These are phyloP conservation scores for Fusarium fracticaudum DNA, from an alignment of 2,329 filamentous ascomycete species.

Conservation along the genomic window DNA sequence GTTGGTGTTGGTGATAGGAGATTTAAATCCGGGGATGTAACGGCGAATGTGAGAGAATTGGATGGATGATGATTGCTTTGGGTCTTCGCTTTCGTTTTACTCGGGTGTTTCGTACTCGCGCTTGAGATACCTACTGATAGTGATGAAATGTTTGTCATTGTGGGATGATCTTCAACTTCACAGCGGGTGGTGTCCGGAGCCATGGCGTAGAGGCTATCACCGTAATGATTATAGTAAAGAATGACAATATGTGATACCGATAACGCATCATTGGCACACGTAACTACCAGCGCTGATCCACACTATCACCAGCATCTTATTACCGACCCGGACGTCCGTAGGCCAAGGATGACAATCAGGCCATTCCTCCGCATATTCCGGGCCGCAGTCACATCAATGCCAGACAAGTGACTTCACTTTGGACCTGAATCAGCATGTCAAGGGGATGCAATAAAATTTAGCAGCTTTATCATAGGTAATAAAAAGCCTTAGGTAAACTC, in stretches of 20 bases:
- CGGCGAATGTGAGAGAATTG: background rate
- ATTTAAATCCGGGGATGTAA: background rate
- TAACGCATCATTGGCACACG: background rate
- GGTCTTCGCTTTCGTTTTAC: background rate
- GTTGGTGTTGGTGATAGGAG: background rate
- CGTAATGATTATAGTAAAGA: background rate
- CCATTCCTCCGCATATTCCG: background rate
- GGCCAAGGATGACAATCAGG: background rate
- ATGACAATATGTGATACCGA: background rate
- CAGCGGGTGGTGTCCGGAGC: background rate
- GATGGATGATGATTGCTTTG: background rate
- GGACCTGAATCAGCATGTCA: background rate
- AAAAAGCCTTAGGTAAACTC: no score
- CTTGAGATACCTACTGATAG: background rate
- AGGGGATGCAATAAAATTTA: no score
- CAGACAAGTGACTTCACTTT: accelerated
- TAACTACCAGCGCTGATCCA: background rate
- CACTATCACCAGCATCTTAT: background rate
- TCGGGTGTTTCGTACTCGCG: background rate
- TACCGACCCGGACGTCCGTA: background rate
- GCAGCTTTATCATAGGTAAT: accelerated
- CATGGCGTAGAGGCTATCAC: background rate
- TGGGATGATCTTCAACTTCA: background rate
- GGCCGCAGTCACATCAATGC: background rate
- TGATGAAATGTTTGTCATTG: background rate